A percentile compares a stretch with the other conserved stretches of the same genome.
Evolutionary conservation across 371 early-diverging fungal species (phyloP).

Genomic region (Actinomortierella ambigua): DNA sequence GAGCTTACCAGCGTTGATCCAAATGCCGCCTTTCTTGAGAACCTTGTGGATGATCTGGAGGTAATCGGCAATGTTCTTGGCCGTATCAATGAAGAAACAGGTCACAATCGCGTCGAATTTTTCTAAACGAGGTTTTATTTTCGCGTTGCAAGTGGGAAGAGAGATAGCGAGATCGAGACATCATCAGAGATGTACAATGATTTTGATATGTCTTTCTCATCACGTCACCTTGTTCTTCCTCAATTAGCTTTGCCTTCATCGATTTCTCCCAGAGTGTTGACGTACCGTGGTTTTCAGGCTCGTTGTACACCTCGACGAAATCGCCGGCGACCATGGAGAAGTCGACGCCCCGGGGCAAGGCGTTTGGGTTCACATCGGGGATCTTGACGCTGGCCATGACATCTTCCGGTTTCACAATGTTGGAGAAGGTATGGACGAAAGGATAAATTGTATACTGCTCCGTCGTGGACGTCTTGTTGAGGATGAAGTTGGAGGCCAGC

Average conservation of each 20-base stretch:
- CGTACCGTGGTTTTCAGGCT: slow-evolving; percentile 57
- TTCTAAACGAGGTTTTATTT: slow-evolving; percentile 52
- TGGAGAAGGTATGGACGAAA: slow-evolving; percentile 89
- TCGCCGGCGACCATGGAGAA: slow-evolving; percentile 98
- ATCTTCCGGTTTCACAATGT: slow-evolving; percentile 62
- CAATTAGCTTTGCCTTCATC: too few relatives aligned
- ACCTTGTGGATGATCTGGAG: slow-evolving; percentile 78
- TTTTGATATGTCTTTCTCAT: too few relatives aligned
- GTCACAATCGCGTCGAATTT: slow-evolving; percentile 91
- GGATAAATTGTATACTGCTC: slow-evolving; percentile 82
- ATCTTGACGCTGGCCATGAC: slow-evolving; percentile 71
- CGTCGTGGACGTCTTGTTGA: slow-evolving; percentile 66
- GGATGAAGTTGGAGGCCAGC: slow-evolving; percentile 84
- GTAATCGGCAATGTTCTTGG: slow-evolving; percentile 88
- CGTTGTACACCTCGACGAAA: slow-evolving; percentile 87
- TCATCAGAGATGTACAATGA: too few relatives aligned
- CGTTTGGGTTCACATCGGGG: slow-evolving; percentile 82
- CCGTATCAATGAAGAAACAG: slow-evolving; percentile 97
- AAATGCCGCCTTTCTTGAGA: slow-evolving; percentile 84
- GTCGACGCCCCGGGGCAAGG: slow-evolving; percentile 69
- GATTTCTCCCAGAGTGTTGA: too few relatives aligned
- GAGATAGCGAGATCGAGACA: too few relatives aligned
- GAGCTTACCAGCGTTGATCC: slow-evolving; percentile 90
- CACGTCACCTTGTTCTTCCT: too few relatives aligned
- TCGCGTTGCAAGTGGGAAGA: too few relatives aligned